Conservation (phyloP, 1,284 basidiomycete species). For the Apiotrichum veenhuisii region DNA sequence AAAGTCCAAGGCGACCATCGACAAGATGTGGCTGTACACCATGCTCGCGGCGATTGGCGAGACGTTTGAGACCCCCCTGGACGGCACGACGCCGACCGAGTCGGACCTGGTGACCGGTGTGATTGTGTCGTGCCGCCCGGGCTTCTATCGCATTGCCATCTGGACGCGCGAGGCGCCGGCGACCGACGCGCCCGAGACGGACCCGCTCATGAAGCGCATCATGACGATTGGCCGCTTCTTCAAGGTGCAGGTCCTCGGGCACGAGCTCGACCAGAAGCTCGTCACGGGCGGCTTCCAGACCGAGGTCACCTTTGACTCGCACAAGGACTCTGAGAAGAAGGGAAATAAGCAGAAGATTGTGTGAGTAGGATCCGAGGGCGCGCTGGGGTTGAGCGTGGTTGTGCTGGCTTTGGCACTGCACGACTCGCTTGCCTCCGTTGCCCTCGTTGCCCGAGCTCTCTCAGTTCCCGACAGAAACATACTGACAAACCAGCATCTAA, state of each 20-base stretch:
- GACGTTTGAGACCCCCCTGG: conserved; percentile 77
- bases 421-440: no score
- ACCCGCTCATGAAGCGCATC: conserved; percentile 63
- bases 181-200: conserved; percentile 37
- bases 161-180: conserved; percentile 84
- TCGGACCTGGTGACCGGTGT: conserved; percentile 83
- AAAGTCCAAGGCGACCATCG: conserved; percentile 78
- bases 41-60: conserved; percentile 97
- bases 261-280: conserved; percentile 66
- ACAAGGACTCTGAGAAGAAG: conserved; percentile 95
- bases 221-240: conserved; percentile 75
- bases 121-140: conserved; percentile 87
- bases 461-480: no score
- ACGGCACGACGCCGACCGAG: conserved; percentile 48
- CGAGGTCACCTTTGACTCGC: conserved; percentile 89
- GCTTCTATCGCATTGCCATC: conserved; percentile 94
- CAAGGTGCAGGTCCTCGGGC: conserved; percentile 85
- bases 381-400: not conserved
- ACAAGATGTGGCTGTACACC: conserved; percentile 99
- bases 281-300: conserved; percentile 68
- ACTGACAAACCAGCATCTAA: conserved; percentile 9
- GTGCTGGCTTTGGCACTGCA: no score
- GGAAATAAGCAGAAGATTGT: conserved; percentile 79
- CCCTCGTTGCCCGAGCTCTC: no score
- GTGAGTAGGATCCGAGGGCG: conserved; percentile 43